Base-by-base conservation (phyloP, 2,329 filamentous ascomycete species). In the Colletotrichum destructivum region DNA sequence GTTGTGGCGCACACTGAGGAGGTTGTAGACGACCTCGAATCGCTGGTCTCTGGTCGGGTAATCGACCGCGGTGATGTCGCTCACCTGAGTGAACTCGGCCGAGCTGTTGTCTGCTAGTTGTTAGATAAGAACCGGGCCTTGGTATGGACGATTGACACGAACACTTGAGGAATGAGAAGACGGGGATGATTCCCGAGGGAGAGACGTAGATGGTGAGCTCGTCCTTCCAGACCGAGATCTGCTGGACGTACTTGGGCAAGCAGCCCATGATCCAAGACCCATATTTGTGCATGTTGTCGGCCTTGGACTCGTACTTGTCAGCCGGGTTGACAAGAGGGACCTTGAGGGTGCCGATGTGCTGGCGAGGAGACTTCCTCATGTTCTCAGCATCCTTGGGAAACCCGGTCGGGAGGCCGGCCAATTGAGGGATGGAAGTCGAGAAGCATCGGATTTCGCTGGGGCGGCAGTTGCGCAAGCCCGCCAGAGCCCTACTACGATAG, bases 201-300 rank as follows among this genome's bases (percentile, higher is more conserved):
- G 94, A 88, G 79, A 98, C 96, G 84, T 97, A 96, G 82, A 98
- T 94, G 77, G 93, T 95, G 81, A 99, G 91, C 85, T 99, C 96
- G 81, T 99, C 96, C 87, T 99, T 99, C 96, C 96, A 99, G 67
- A 99, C 96, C 15, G 95, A 97, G 87, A 98, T 98, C 86, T 99
- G 96, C 87, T 99, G 97, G 78, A 99, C 90, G 85, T 98, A 98
- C 88, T 98, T 98, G 78, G 96, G 97, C 80, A 99, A 85, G 83
- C 94, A 97, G 76, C 95, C 95, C 90, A 99, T 96, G 79, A 99
- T 86, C 89, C 98, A 99, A 80, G 97, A 91, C 79, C 96, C 96
- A 81, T 99, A 99, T 79, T 91, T 93, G 88, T 99, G 96, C 81
- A 98, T 88, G 80, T 92, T 89, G 76, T 97, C 93, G 76, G 93